Base-by-base conservation (phyloP, 192 early-diverging fungal genomes). In the Gaertneriomyces sp. region DNA sequence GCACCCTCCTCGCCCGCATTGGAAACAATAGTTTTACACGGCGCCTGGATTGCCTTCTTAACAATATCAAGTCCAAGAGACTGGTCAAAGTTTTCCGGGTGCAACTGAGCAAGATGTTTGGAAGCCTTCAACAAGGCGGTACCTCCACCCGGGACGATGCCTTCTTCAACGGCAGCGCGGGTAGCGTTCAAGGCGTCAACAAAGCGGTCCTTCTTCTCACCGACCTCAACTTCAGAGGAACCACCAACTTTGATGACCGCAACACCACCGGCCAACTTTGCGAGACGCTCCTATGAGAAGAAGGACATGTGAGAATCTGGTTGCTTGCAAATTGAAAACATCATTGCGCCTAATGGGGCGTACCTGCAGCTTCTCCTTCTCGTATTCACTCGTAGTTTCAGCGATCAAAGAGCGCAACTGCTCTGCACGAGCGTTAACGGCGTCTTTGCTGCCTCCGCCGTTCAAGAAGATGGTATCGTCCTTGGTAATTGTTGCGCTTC, bases 181-280 rank as follows among this genome's bases (percentile, higher is more conserved):
- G 96, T 99, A 50, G 98, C 98, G 73, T 94, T 94, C 64, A 99
- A 80, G 20, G 98, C 94, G 78, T 99, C 98, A 66, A 94, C 95
- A 71, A 97, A 94, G 70, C 97, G 85, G 84, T 99, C 98, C 88
- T 99, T 99, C 92, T 98, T 99, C 80, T 99, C 98, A 57, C 96
- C 95, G 39, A 99, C 98, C 81, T 99, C 98, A 59, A 99, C 93
- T 81, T 99, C 98, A 25, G 93, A 96, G 41, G 90, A 73, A 42
- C 98, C 98, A 61, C 98, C 98, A 44, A 99, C 95, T 76, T 92
- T 94, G 76, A 99, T 98, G 68, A 99, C 96, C 57, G 98, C 98
- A 56, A 99, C 98, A 82, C 98, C 98, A 58, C 94, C 94, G 53
- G 89, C 89, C 19, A 99, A 80, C 80, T 98, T 98, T 69, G 98